Evolutionary conservation across 108 stramenopile species (phyloP), one percentile per base, ranked within the genome.

Genomic region (Asterionellopsis glacialis): DNA sequence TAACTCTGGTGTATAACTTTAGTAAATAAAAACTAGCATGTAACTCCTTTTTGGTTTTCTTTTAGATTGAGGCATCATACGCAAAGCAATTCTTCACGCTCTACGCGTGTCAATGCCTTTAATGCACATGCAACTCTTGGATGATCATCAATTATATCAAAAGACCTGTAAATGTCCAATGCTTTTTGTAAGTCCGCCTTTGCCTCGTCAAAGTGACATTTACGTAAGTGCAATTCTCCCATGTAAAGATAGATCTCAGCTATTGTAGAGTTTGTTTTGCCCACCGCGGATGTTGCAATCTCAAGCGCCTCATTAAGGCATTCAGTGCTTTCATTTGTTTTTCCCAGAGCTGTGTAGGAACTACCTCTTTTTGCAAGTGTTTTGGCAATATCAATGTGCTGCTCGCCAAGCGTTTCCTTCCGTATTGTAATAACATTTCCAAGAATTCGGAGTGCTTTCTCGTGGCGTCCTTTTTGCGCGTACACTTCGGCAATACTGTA

Each of bases 171-270:
- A 14, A 80, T 80, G 10, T 68, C 56, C 47, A 88, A 61, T 14
- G 87, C 87, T 52, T 69, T 60, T 11, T 82, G 56, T 21, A 88
- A 70, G 0, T 68, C 44, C 23, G 41, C 70, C 27, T 65, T 53
- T 26, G 87, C 87, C 13, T 71, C 65, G 16, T 77, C 77, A 49
- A 84, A 84, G 52, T 82, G 78, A 50, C 87, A 88, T 45, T 76
- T 80, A 26, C 81, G 69, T 13, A 88, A 58, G 45, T 84, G 64
- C 48, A 84, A 73, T 16, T 55, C 56, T 0, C 82, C 83, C 5
- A 84, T 70, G 41, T 80, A 69, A 11, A 84, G 81, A 28, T 70
- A 57, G 38, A 70, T 76, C 42, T 68, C 61, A 22, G 67, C 76
- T 40, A 67, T 50, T 18, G 55, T 45, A 1, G 74, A 73, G 58